Percentiles rank a stretch among this genome's conserved stretches.
These are phyloP conservation scores for Entomortierella lignicola DNA, from an alignment of 192 early-diverging fungal species.

Conservation along the genomic window DNA sequence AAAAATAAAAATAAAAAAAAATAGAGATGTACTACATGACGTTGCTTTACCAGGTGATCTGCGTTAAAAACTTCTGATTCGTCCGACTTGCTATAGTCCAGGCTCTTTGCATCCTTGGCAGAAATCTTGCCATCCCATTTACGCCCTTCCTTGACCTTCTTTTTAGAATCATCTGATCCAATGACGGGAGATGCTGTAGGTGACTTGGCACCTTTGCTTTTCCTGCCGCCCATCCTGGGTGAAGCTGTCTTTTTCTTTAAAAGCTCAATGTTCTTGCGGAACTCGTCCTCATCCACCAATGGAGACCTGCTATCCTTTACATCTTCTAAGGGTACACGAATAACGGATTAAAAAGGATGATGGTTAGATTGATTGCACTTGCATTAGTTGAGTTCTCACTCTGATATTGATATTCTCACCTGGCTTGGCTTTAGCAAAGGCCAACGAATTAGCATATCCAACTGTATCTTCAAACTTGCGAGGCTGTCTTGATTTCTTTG, in stretches of 20 bases:
- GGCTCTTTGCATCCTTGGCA: conserved; percentile 63
- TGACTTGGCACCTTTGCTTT: conserved; percentile 30
- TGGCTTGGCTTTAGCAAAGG: conserved; percentile 48
- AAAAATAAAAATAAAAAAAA: neutral
- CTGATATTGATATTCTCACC: conserved; percentile 10
- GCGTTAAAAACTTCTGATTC: conserved; percentile 22
- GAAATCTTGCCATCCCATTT: conserved; percentile 81
- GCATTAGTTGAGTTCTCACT: too few species aligned
- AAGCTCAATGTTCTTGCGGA: conserved; percentile 60
- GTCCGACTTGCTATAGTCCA: conserved; percentile 62
- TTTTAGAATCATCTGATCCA: conserved; percentile 27
- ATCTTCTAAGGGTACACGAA: conserved; percentile 8
- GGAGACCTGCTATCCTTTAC: conserved; percentile 23
- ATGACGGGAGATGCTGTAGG: conserved; percentile 36
- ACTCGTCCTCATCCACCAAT: conserved; percentile 59
- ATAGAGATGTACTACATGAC: neutral
- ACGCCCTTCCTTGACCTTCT: conserved; percentile 64
- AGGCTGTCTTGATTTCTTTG: conserved; percentile 66
- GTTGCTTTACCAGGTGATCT: conserved; percentile 36
- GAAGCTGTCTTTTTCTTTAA: conserved; percentile 53
- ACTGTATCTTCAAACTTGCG: conserved; percentile 85
- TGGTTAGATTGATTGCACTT: too few species aligned
- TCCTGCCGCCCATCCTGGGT: conserved; percentile 47
- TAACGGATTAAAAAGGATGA: neutral
- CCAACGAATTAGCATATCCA: conserved; percentile 64